Evolutionary conservation across 73 alveolate genomes (phyloP), one percentile per base, ranked within the genome.

Genomic region (Paramecium sexaurelia): DNA sequence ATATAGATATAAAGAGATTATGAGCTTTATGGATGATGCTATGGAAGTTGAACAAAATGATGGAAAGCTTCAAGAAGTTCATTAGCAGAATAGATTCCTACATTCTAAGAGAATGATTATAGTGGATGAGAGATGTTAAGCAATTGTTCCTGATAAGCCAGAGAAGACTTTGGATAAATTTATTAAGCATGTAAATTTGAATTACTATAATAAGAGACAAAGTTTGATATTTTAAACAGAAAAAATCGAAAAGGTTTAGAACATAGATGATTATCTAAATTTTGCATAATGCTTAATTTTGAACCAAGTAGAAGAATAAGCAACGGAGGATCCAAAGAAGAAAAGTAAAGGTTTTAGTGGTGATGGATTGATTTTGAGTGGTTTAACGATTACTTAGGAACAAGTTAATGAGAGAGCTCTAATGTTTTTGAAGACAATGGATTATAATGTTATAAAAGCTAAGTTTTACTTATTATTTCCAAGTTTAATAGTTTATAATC

Each of bases 91-190:
- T 78, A 20, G 90, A 78, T 78, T 78, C 20, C 45, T 78, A 47
- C 90, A 78, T 45, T 33, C 45, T 20, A 37, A 43, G 29, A 78
- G 90, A 78, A 24, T 78, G 73, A 78, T 78, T 10, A 78, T 41
- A 29, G 90, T 78, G 26, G 90, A 78, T 78, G 90, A 78, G 73
- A 78, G 41, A 78, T 78, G 68, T 27, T 78, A 78, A 45, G 90
- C 90, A 17, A 41, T 41, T 15, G 90, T 78, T 33, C 90, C 90
- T 19, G 90, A 78, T 11, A 41, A 78, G 7, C 90, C 75, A 19
- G 90, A 78, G 15, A 36, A 39, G 19, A 73, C 36, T 36, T 27
- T 36, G 29, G 87, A 73, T 15, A 33, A 32, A 33, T 73, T 73
- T 32, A 73, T 22, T 13, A 73, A 73, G 55, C 57, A 73, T 73